A percentile compares a stretch with the other conserved stretches of the same genome.
These are phyloP conservation scores for Diplodia sapinea DNA, from an alignment of 2,329 filamentous ascomycete genomes.

Conservation along the genomic window DNA sequence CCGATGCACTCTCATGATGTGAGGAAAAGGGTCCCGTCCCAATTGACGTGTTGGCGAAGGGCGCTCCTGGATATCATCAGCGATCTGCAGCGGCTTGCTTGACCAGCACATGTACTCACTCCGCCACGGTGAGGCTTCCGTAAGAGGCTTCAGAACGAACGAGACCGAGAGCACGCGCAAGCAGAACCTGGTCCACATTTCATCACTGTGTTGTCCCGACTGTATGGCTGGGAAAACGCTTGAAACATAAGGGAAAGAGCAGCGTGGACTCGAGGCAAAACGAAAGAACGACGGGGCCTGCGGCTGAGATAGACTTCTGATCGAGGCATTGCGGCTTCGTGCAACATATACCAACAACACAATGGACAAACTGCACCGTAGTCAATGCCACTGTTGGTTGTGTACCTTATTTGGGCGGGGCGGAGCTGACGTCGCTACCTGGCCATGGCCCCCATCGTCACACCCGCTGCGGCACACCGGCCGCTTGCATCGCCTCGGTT, in stretches of 20 bases:
- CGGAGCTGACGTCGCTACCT: conserved; percentile 33
- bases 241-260: conserved; percentile 37
- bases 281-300: conserved; percentile 37
- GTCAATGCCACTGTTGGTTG: conserved; percentile 34
- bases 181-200: conserved; percentile 46
- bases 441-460: conserved; percentile 29
- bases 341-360: conserved; percentile 38
- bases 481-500: conserved; percentile 31
- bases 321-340: conserved; percentile 38
- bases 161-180: conserved; percentile 38
- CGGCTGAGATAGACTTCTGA: conserved; percentile 30
- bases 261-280: conserved; percentile 35
- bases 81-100: conserved; percentile 12
- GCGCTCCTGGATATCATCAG: conserved; percentile 12
- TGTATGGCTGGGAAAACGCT: conserved; percentile 38
- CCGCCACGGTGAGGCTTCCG: conserved; percentile 20
- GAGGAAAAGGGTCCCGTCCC: neutral
- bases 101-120: neutral
- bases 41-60: neutral
- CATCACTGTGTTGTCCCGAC: conserved; percentile 37
- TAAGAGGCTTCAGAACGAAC: conserved; percentile 13
- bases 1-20: conserved; percentile 9
- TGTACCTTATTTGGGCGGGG: conserved; percentile 36
- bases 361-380: conserved; percentile 33
- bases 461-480: conserved; percentile 32